Conservation (phyloP, 441 rosid species). For the Eruca vesicaria region DNA sequence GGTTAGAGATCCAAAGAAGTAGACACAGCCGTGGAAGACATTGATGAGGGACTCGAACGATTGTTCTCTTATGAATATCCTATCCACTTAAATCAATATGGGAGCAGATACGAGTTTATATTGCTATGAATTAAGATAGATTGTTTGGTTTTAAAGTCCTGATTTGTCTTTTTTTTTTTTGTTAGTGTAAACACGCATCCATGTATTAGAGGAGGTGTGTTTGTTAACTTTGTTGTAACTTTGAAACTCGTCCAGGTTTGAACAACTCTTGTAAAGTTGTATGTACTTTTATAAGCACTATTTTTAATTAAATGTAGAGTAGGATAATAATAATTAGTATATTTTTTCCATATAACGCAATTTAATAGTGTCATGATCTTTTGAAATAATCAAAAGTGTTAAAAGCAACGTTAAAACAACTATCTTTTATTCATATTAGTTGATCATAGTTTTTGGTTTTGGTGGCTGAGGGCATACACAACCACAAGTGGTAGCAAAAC, state of each 20-base stretch:
- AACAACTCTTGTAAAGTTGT: constrained; percentile 15
- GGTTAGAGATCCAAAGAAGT: neutral
- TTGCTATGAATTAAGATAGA: neutral
- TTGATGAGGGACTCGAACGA: neutral
- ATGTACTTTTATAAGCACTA: neutral
- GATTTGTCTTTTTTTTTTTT: neutral
- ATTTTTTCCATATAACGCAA: too few relatives aligned
- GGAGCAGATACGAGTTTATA: neutral
- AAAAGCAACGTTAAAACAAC: neutral
- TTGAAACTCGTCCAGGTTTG: constrained; percentile 13
- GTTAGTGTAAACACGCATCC: constrained; percentile 23
- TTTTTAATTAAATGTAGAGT: neutral
- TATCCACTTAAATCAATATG: constrained; percentile 37
- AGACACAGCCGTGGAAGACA: neutral
- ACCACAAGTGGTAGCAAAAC: neutral
- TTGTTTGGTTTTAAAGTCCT: neutral
- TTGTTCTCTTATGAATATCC: constrained; percentile 45
- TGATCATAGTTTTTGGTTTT: neutral
- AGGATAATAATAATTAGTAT: neutral
- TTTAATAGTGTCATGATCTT: too few relatives aligned
- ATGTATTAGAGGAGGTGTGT: constrained; percentile 23
- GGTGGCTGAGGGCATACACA: neutral
- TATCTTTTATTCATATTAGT: neutral
- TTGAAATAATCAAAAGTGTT: too few relatives aligned
- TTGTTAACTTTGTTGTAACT: constrained; percentile 29